Evolutionary conservation across 345 rosid species (phyloP).

Genomic region (Lumnitzera racemosa): DNA sequence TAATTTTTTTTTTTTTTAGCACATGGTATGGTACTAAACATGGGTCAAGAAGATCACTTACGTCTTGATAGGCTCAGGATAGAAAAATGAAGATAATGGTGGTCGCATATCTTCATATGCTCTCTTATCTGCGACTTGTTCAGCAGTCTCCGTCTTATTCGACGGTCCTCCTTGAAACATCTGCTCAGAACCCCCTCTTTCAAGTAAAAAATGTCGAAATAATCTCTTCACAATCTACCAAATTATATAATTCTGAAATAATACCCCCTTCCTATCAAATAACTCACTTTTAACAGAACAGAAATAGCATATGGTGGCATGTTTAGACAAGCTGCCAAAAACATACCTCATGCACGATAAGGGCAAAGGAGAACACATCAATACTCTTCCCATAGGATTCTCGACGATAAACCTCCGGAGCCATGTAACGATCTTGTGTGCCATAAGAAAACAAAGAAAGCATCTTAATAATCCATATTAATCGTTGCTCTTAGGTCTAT

Average conservation of each 20-base stretch:
- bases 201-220: background rate
- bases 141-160: conserved; percentile 31
- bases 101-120: conserved; percentile 59
- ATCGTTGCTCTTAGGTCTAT: background rate
- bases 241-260: background rate
- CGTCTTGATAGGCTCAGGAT: conserved; percentile 45
- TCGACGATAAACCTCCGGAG: conserved; percentile 63
- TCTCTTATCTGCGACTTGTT: conserved; percentile 54
- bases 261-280: no score
- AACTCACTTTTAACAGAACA: no score
- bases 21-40: background rate
- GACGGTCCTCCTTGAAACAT: conserved; percentile 55
- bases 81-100: conserved; percentile 31
- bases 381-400: conserved; percentile 65
- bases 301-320: background rate
- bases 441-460: conserved; percentile 7
- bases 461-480: background rate
- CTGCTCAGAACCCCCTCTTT: conserved; percentile 16
- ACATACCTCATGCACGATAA: conserved; percentile 47
- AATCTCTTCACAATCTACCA: background rate
- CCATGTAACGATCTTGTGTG: conserved; percentile 61
- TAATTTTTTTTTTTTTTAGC: background rate
- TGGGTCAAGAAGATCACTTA: conserved; percentile 15
- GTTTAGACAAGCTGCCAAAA: background rate
- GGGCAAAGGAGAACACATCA: conserved; percentile 59